A percentile compares a stretch with the other conserved stretches of the same genome.
Conservation (phyloP, 352 stramenopile genomes). For the Elongisporangium prolatum region DNA sequence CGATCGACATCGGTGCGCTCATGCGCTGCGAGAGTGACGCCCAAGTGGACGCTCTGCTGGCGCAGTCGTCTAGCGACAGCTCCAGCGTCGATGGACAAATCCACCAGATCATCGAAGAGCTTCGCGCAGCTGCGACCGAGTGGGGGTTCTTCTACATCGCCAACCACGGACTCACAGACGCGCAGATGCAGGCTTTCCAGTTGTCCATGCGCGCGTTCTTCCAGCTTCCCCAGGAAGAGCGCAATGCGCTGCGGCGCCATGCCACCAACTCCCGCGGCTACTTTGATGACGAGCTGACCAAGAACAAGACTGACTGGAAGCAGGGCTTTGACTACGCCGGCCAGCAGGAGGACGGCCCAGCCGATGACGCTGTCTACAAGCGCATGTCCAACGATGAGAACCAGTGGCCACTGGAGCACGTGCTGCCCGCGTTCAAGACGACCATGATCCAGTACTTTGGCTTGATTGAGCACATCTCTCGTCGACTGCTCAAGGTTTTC, state of each 20-base stretch:
- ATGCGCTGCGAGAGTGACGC: slow-evolving; percentile 30
- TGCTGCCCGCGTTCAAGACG: slow-evolving; percentile 50
- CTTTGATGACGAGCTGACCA: slow-evolving; percentile 94
- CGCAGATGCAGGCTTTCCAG: slow-evolving; percentile 69
- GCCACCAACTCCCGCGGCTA: slow-evolving; percentile 87
- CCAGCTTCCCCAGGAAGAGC: slow-evolving; percentile 48
- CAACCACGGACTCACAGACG: slow-evolving; percentile 62
- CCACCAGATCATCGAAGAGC: slow-evolving; percentile 28
- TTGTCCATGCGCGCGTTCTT: slow-evolving; percentile 82
- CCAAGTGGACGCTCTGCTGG: slow-evolving; percentile 25
- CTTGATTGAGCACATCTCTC: slow-evolving; percentile 48
- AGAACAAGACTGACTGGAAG: slow-evolving; percentile 92
- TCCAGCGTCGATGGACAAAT: slow-evolving; percentile 10
- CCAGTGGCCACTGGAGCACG: slow-evolving; percentile 54
- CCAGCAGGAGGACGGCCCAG: slow-evolving; percentile 28
- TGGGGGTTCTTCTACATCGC: slow-evolving; percentile 94
- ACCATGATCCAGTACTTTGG: slow-evolving; percentile 39
- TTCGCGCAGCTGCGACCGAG: slow-evolving; percentile 53
- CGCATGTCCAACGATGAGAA: slow-evolving; percentile 83
- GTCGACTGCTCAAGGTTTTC: slow-evolving; percentile 51
- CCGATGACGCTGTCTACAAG: slow-evolving; percentile 39
- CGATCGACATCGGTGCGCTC: slow-evolving; percentile 45
- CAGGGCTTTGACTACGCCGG: slow-evolving; percentile 76
- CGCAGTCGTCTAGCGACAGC: not conserved
- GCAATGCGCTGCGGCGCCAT: slow-evolving; percentile 57